Evolutionary conservation across 768 basidiomycete species (phyloP), one percentile per base, ranked within the genome.

Genomic region (Tylopilus sp.): DNA sequence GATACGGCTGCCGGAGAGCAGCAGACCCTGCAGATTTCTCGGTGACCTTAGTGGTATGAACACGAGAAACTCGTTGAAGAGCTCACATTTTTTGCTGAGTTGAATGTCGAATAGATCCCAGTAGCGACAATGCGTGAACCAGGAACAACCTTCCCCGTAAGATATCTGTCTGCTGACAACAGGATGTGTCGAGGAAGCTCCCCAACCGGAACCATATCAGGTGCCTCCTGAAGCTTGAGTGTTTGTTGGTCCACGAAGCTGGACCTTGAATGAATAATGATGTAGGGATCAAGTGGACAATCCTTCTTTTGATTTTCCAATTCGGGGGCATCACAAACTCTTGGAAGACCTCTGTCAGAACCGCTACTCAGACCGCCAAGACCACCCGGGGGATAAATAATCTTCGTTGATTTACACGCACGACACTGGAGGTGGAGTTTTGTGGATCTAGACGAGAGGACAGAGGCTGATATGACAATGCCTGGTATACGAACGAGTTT

Each of bases 151-250:
- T 86, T 86, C 1, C 92, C 93, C 0, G 95, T 92, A 49, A 98
- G 76, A 64, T 93, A 86, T 69, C 96, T 78, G 69, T 99, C 97
- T 6, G 84, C 85, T 26, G 91, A 95, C 24, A 99, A 76, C 46
- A 96, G 79, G 80, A 99, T 93, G 67, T 98, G 97, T 45, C 95
- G 75, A 10, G 97, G 97, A 37, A 99, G 76, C 66, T 99, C 97
- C 78, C 97, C 97, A 24, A 98, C 95, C 1, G 97, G 97, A 2
- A 99, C 97, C 92, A 98, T 97, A 69, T 99, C 97, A 0, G 97
- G 97, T 17, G 96, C 95, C 71, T 99, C 97, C 71, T 99, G 97
- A 13, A 99, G 81, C 69, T 99, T 99, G 61, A 99, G 79, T 12
- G 84, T 89, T 71, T 99, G 97, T 61, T 97, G 94, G 66, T 99